Evolutionary conservation across 106 monocot genomes (phyloP).

Genomic region (Acanthochlamys bracteata): DNA sequence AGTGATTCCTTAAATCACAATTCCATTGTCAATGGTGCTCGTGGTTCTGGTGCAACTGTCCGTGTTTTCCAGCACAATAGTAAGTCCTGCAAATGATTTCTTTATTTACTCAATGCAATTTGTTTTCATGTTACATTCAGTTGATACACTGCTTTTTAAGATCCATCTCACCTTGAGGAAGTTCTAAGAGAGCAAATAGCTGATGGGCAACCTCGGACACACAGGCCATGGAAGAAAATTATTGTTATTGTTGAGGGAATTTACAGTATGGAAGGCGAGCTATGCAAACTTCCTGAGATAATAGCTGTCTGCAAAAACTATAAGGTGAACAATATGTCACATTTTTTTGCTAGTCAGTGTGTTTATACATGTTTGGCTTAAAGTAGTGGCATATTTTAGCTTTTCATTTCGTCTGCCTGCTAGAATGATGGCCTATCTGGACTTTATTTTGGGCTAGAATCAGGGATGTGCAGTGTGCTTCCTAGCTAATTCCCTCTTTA

Average conservation of each 20-base stretch:
- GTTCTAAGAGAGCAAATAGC: slow-evolving; percentile 93
- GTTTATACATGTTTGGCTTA: no score
- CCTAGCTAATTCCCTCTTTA: neutral
- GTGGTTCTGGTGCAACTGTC: slow-evolving; percentile 91
- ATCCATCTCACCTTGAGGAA: slow-evolving; percentile 89
- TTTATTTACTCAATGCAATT: neutral
- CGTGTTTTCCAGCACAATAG: slow-evolving; percentile 96
- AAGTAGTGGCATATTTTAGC: neutral
- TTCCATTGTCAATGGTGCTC: slow-evolving; percentile 95
- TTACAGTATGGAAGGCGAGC: slow-evolving; percentile 99
- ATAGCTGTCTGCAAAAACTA: slow-evolving; percentile 97
- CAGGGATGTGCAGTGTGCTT: neutral
- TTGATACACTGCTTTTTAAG: slow-evolving; percentile 21
- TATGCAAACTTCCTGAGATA: slow-evolving; percentile 93
- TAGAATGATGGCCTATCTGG: no score
- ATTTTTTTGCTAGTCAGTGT: slow-evolving; percentile 1
- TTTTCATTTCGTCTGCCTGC: no score
- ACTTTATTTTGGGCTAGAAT: no score
- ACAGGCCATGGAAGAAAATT: slow-evolving; percentile 95
- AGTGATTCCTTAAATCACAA: slow-evolving; percentile 98
- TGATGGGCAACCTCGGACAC: slow-evolving; percentile 88
- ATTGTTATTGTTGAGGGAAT: slow-evolving; percentile 97
- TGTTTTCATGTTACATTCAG: neutral
- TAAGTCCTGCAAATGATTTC: slow-evolving; percentile 18
- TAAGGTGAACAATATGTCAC: slow-evolving; percentile 42